Base-by-base conservation (phyloP, 371 early-diverging fungal species). In the Rhizopus stolonifer region DNA sequence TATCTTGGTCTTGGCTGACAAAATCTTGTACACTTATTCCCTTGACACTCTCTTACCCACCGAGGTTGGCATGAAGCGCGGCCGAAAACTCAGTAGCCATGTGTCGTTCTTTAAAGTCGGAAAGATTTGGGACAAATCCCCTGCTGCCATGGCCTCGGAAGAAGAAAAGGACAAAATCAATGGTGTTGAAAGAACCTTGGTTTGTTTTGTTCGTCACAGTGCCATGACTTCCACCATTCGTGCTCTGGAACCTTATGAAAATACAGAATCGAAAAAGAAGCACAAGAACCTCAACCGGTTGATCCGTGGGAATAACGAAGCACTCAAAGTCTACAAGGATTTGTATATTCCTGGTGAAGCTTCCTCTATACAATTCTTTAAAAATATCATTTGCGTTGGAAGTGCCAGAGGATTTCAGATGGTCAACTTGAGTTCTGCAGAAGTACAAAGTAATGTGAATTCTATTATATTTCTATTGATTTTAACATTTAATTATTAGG, bases 341-440 rank as follows among this genome's bases (percentile, higher is more conserved):
- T 84, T 94, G 49, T 97, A 95, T 64, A 90, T 96, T 54, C 93
- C 95, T 13, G 83, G 90, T 9, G 96, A 93, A 71, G 84, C 91
- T 3, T 79, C 82, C 17, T 91, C 92, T 10, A 76, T 97, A 48
- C 90, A 93, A 64, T 92, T 88, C 55, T 73, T 96, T 56, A 85
- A 86, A 33, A 87, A 88, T 23, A 89, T 88, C 29, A 81, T 97
- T 15, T 93, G 92, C 60, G 93, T 97, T 1, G 98, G 98, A 11
- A 94, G 95, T 64, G 81, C 83, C 15, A 89, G 88, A 58, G 98
- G 98, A 1, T 97, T 97, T 65, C 95, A 96, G 61, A 80, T 97
- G 64, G 91, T 97, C 4, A 90, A 96, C 60, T 60, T 93, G 36
- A 83, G 83, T 26, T 86, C 91, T 4, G 73, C 92, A 31, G 85